Conservation (phyloP, 2,329 filamentous ascomycete genomes). For the Chrysosporium queenslandicum region DNA sequence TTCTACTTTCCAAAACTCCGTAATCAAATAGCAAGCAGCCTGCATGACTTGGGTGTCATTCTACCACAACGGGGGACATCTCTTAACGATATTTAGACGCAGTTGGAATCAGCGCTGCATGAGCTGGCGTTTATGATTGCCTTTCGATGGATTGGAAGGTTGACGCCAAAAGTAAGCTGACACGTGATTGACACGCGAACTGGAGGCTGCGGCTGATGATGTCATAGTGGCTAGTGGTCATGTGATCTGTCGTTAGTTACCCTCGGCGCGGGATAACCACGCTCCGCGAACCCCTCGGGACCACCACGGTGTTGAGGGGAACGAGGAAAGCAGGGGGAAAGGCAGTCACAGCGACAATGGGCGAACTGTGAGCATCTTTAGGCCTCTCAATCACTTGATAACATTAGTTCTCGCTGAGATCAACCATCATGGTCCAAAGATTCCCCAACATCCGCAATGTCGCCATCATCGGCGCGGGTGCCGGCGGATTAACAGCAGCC, state of each 20-base stretch:
- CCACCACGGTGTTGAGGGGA: too few species aligned
- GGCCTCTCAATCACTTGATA: not conserved
- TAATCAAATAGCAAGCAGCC: not conserved
- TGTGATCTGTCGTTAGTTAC: too few species aligned
- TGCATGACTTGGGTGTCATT: not conserved
- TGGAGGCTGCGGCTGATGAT: too few species aligned
- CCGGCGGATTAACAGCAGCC: slow-evolving; percentile 65
- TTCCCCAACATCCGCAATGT: slow-evolving; percentile 35
- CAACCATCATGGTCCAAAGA: slow-evolving; percentile 7
- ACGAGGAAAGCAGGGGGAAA: too few species aligned
- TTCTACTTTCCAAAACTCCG: not conserved
- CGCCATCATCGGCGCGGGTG: slow-evolving; percentile 74
- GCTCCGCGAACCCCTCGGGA: too few species aligned
- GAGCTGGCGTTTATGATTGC: not conserved
- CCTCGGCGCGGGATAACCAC: too few species aligned
- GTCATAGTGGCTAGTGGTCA: too few species aligned
- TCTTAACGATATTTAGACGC: too few species aligned
- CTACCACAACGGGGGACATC: not conserved
- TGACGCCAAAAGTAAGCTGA: too few species aligned
- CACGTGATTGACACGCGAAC: too few species aligned
- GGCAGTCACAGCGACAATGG: not conserved
- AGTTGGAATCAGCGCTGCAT: not conserved
- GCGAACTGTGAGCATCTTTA: not conserved
- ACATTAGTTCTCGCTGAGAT: not conserved
- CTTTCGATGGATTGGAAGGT: too few species aligned